Percentiles rank a stretch among this genome's conserved stretches.
Conservation (phyloP, 2,329 filamentous ascomycete species). For the Xylaria digitata region DNA sequence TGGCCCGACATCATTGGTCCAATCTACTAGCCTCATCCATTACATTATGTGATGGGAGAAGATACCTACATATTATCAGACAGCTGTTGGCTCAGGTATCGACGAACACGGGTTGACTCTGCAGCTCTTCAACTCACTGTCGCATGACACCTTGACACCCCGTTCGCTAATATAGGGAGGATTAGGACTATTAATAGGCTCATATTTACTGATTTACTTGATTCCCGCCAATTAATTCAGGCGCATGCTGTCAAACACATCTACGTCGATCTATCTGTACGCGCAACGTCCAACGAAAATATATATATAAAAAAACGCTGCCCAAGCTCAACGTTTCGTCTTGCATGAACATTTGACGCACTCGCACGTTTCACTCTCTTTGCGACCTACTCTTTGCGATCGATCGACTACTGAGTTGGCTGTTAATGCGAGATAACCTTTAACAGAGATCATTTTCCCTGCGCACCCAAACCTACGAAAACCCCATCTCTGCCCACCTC, state of each 20-base stretch:
- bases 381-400: background rate
- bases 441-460: constrained; percentile 13
- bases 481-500: constrained; percentile 23
- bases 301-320: background rate
- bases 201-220: background rate
- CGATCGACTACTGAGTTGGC: background rate
- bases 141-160: constrained; percentile 27
- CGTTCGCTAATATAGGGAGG: background rate
- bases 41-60: background rate
- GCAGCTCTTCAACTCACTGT: constrained; percentile 17
- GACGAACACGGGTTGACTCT: constrained; percentile 20
- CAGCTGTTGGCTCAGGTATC: constrained; percentile 10
- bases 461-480: constrained; percentile 23
- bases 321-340: constrained; percentile 13
- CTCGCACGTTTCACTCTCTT: constrained; percentile 26
- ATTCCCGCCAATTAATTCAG: background rate
- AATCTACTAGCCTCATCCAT: constrained; percentile 9
- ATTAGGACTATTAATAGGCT: constrained; percentile 25
- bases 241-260: constrained; percentile 15
- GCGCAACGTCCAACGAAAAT: constrained; percentile 5
- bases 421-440: constrained; percentile 24
- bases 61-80: constrained; percentile 4
- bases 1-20: constrained; percentile 18
- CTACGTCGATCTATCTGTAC: background rate
- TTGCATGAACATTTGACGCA: constrained; percentile 30